phyloP scores from a whole-genome alignment of 192 early-diverging fungal species.

The Backusella luteola region DNA sequence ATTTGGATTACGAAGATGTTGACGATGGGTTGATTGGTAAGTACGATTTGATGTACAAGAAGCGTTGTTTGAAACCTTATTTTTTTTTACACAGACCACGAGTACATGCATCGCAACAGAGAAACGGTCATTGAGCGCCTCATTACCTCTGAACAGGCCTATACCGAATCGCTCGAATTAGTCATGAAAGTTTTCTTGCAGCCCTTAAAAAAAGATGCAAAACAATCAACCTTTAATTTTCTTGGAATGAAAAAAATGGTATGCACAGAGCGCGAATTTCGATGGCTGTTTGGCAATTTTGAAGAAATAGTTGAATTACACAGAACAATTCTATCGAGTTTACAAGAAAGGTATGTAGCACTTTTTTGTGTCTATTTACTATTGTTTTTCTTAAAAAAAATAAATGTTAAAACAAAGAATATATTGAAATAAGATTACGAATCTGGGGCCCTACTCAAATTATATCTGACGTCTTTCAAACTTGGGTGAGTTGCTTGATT shows the following conservation, averaged over 20 bases:
- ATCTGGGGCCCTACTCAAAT: constrained; percentile 41
- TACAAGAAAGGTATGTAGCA: constrained; percentile 27
- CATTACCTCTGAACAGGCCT: constrained; percentile 19
- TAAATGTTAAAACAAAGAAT: constrained; percentile 1
- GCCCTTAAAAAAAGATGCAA: constrained; percentile 19
- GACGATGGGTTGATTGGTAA: constrained; percentile 28
- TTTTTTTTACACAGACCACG: constrained; percentile 23
- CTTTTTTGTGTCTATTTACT: not conserved
- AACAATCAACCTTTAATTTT: constrained; percentile 24
- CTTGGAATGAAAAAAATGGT: constrained; percentile 26
- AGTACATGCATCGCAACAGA: constrained; percentile 20
- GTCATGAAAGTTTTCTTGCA: constrained; percentile 16
- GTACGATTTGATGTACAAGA: not conserved
- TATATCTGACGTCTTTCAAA: constrained; percentile 30
- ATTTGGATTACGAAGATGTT: constrained; percentile 28
- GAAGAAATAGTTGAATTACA: constrained; percentile 22
- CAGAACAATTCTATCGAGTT: constrained; percentile 7
- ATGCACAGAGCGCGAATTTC: constrained; percentile 31
- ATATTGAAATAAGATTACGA: constrained; percentile 19
- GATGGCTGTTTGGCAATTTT: constrained; percentile 31
- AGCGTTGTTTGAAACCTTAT: not conserved
- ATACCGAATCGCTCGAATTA: constrained; percentile 27
- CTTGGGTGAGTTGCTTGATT: constrained; percentile 18
- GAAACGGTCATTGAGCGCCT: constrained; percentile 29
- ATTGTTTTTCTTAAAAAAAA: constrained; percentile 1